Evolutionary conservation across 208 protist species (phyloP).

Genomic region (Porcisia hertigi): DNA sequence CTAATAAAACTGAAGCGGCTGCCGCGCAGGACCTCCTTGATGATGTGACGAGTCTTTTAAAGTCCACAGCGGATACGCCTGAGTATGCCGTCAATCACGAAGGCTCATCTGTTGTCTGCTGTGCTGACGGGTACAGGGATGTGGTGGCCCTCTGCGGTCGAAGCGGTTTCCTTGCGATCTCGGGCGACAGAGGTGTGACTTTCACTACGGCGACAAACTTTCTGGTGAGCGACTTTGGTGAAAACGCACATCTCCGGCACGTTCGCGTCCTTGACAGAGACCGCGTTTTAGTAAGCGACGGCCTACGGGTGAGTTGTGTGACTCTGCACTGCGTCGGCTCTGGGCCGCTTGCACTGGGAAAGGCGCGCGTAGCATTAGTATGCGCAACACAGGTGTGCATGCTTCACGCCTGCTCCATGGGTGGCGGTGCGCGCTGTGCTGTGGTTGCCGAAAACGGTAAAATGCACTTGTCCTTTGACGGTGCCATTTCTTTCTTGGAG

Average conservation of each 20-base stretch:
- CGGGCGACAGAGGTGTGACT: slow-evolving; percentile 62
- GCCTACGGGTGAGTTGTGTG: slow-evolving; percentile 8
- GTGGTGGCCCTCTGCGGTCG: slow-evolving; percentile 56
- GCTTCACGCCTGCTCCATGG: slow-evolving; percentile 17
- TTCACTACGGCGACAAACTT: slow-evolving; percentile 36
- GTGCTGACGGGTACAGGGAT: slow-evolving; percentile 36
- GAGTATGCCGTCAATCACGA: slow-evolving; percentile 9
- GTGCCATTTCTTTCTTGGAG: slow-evolving; percentile 45
- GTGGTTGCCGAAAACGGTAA: slow-evolving; percentile 46
- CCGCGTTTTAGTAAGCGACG: slow-evolving; percentile 25
- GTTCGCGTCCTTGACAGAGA: slow-evolving; percentile 22
- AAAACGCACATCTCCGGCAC: slow-evolving; percentile 14
- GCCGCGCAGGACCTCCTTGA: slow-evolving; percentile 9
- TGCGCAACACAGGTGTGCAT: slow-evolving; percentile 26
- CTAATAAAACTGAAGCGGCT: not conserved
- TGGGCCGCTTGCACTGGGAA: slow-evolving; percentile 17
- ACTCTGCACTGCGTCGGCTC: slow-evolving; percentile 1
- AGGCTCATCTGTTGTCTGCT: slow-evolving; percentile 7
- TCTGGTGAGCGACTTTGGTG: not conserved
- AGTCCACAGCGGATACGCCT: slow-evolving; percentile 9
- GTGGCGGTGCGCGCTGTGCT: slow-evolving; percentile 27
- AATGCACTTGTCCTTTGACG: slow-evolving; percentile 70
- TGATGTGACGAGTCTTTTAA: slow-evolving; percentile 19
- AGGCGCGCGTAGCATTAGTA: slow-evolving; percentile 22
- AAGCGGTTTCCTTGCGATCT: slow-evolving; percentile 59